Percentiles rank a stretch among this genome's conserved stretches.
Conservation (phyloP, 495 filamentous ascomycete species). For the Hapsidospora chrysogenum region DNA sequence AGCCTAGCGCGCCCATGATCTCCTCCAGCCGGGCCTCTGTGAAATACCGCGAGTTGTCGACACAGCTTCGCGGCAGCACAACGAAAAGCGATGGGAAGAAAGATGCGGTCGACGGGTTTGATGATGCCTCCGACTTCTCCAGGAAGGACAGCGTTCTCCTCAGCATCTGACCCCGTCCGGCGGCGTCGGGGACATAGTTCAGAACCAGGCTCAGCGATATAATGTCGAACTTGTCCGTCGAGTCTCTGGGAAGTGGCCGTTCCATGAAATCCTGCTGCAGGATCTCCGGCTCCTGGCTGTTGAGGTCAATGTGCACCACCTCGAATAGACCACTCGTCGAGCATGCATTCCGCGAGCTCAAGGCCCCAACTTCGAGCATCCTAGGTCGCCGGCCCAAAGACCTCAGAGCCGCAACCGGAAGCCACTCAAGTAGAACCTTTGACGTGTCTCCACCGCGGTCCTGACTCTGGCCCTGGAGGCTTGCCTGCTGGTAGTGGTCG, state of each 20-base stretch:
- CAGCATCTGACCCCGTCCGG: constrained; percentile 76
- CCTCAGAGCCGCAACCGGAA: constrained; percentile 17
- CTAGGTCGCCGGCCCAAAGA: constrained; percentile 15
- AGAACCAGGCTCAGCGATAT: constrained; percentile 89
- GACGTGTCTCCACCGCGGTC: constrained; percentile 86
- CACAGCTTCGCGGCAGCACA: constrained; percentile 76
- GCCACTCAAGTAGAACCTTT: constrained; percentile 72
- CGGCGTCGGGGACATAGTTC: constrained; percentile 74
- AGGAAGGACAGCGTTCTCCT: constrained; percentile 55
- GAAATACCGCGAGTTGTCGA: constrained; percentile 84
- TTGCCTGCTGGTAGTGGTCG: constrained; percentile 72
- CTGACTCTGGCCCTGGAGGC: constrained; percentile 67
- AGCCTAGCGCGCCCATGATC: constrained; percentile 70
- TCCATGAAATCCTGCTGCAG: constrained; percentile 89
- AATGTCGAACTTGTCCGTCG: constrained; percentile 60
- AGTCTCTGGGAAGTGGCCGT: constrained; percentile 47
- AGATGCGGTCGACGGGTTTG: constrained; percentile 10
- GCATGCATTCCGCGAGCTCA: constrained; percentile 73
- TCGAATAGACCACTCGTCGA: constrained; percentile 52
- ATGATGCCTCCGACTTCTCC: constrained; percentile 10
- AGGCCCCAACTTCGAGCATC: constrained; percentile 79
- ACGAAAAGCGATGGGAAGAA: constrained; percentile 71
- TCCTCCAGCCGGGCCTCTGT: constrained; percentile 49
- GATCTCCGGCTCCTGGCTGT: constrained; percentile 69
- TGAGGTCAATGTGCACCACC: constrained; percentile 76